These are phyloP conservation scores for Datura wrightii DNA, from an alignment of 257 asterid genomes.

Conservation along the genomic window DNA sequence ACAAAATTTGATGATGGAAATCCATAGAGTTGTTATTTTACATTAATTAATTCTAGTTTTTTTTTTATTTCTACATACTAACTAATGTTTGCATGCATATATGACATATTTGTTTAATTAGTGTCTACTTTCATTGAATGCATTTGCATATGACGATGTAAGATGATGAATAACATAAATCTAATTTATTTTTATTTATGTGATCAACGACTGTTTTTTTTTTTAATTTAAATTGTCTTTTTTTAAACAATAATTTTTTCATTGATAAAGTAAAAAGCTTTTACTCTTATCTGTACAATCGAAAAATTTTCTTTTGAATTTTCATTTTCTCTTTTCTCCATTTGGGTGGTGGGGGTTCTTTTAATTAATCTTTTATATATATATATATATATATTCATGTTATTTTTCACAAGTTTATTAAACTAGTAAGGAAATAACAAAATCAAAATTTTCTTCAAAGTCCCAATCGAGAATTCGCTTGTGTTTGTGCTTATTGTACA, in stretches of 20 bases:
- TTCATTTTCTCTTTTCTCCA: background rate
- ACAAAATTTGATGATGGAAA: background rate
- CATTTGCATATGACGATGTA: background rate
- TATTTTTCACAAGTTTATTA: background rate
- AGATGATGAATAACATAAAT: background rate
- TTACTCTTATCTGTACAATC: background rate
- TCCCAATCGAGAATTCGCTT: background rate
- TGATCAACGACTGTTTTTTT: too few relatives aligned
- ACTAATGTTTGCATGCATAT: background rate
- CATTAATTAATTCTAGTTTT: background rate
- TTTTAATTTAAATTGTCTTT: too few relatives aligned
- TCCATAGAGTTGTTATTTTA: background rate
- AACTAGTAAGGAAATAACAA: background rate
- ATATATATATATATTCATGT: background rate
- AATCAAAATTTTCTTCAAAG: background rate
- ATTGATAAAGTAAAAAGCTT: background rate
- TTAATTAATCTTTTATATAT: too few relatives aligned
- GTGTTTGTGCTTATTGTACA: background rate
- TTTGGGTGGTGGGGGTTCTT: background rate
- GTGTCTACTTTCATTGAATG: slow-evolving; percentile 4
- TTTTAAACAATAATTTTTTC: background rate
- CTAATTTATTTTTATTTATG: background rate
- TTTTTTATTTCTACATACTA: background rate
- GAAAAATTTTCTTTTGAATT: background rate
- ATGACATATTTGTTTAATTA: background rate